These are phyloP conservation scores for Polyplosphaeria fusca DNA, from an alignment of 495 filamentous ascomycete species.

Conservation along the genomic window DNA sequence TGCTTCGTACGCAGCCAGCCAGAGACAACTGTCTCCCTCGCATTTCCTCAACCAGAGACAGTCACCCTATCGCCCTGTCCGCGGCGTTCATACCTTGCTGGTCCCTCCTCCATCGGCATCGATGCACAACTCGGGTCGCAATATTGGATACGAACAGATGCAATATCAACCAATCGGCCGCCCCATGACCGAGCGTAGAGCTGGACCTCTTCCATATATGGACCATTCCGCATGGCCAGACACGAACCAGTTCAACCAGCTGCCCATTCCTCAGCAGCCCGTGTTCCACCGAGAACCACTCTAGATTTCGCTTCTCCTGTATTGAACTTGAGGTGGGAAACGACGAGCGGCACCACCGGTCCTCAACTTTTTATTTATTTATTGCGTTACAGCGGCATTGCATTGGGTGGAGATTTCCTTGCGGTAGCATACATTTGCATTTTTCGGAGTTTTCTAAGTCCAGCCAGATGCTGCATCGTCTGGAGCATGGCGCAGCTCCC, in stretches of 20 bases:
- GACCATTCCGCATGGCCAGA: slow-evolving; percentile 37
- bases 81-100: slow-evolving; percentile 81
- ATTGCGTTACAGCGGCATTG: slow-evolving; percentile 35
- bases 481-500: not conserved
- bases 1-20: slow-evolving; percentile 38
- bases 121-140: slow-evolving; percentile 65
- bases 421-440: slow-evolving; percentile 3
- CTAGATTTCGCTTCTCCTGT: not conserved
- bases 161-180: slow-evolving; percentile 91
- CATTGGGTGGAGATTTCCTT: slow-evolving; percentile 14
- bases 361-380: slow-evolving; percentile 7
- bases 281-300: slow-evolving; percentile 18
- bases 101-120: slow-evolving; percentile 82
- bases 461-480: not conserved
- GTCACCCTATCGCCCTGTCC: slow-evolving; percentile 90
- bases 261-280: slow-evolving; percentile 28
- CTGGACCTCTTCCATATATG: slow-evolving; percentile 76
- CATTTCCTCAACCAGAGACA: slow-evolving; percentile 61
- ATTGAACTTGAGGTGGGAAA: too few species aligned
- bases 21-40: slow-evolving; percentile 59
- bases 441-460: slow-evolving; percentile 10
- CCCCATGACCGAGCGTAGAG: slow-evolving; percentile 66
- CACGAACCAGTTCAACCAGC: slow-evolving; percentile 16
- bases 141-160: slow-evolving; percentile 74
- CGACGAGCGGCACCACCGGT: not conserved